Percentiles rank a stretch among this genome's conserved stretches.
Evolutionary conservation across 1,284 basidiomycete genomes (phyloP).

Genomic region (Cronartium quercuum): DNA sequence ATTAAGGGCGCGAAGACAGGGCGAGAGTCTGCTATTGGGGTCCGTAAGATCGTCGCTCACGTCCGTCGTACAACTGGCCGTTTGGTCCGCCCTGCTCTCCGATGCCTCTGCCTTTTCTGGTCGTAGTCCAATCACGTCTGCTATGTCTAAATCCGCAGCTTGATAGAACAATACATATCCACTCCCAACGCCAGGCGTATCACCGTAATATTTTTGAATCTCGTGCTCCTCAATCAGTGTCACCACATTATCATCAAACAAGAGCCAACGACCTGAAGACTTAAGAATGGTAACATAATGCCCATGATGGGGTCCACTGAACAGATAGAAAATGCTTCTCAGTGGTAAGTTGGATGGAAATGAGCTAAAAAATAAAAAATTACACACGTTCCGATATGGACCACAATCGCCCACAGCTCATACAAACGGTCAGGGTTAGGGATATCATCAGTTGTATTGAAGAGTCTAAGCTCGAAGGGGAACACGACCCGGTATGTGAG

Average conservation of each 20-base stretch:
- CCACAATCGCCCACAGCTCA: conserved; percentile 88
- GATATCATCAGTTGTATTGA: conserved; percentile 93
- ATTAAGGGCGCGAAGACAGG: not conserved
- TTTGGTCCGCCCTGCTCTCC: not conserved
- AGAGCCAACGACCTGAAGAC: conserved; percentile 73
- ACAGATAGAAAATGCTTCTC: not conserved
- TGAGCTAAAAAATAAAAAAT: conserved; percentile 1
- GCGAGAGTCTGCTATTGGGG: not conserved
- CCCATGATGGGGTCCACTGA: conserved; percentile 86
- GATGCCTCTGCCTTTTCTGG: not conserved
- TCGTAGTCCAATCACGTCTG: conserved; percentile 21
- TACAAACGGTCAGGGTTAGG: conserved; percentile 79
- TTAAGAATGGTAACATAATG: conserved; percentile 95
- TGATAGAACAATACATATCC: conserved; percentile 98
- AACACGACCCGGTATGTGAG: conserved; percentile 93
- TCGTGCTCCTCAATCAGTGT: conserved; percentile 79
- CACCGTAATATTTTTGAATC: conserved; percentile 89
- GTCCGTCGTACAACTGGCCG: not conserved
- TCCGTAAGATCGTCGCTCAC: not conserved
- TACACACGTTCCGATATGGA: conserved; percentile 91
- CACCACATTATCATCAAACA: conserved; percentile 93
- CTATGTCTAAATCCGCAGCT: conserved; percentile 61
- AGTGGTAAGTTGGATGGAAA: not conserved
- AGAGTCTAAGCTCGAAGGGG: conserved; percentile 83
- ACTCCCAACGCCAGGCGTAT: conserved; percentile 68